Evolutionary conservation across 345 rosid species (phyloP).

Genomic region (Dimocarpus longan): DNA sequence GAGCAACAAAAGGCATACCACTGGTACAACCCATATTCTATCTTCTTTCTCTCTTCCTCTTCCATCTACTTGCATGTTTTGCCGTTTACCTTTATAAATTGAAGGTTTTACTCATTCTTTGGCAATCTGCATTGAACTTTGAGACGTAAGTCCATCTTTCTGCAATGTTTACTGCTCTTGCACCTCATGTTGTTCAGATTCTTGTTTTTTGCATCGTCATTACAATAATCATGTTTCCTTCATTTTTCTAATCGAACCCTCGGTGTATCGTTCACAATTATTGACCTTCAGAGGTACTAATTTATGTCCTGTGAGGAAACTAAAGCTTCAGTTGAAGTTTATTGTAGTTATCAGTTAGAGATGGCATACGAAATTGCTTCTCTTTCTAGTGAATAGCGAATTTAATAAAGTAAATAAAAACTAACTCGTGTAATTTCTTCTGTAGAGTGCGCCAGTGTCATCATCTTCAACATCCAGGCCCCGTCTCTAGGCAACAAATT

Average conservation of each 20-base stretch:
- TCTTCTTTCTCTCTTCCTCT: not conserved
- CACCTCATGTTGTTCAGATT: not conserved
- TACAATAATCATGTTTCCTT: not conserved
- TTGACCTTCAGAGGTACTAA: not conserved
- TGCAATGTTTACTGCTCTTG: not conserved
- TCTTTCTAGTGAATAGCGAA: not conserved
- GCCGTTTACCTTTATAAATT: not conserved
- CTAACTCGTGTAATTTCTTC: not conserved
- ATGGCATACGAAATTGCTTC: not conserved
- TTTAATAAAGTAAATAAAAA: not conserved
- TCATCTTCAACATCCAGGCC: conserved; percentile 41
- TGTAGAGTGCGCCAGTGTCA: conserved; percentile 57
- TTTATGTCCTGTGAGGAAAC: not conserved
- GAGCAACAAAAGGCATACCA: conserved; percentile 68
- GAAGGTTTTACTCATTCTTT: not conserved
- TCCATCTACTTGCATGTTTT: not conserved
- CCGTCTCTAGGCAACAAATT: conserved; percentile 44
- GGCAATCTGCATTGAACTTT: not conserved
- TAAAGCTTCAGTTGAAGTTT: not conserved
- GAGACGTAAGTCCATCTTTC: not conserved
- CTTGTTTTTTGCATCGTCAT: not conserved
- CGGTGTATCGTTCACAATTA: not conserved
- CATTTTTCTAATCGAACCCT: not conserved
- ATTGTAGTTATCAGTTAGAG: not conserved
- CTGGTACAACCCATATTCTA: conserved; percentile 50